Percentiles rank a stretch among this genome's conserved stretches.
Conservation (phyloP, 257 asterid genomes). For the Solanum appendiculatum region DNA sequence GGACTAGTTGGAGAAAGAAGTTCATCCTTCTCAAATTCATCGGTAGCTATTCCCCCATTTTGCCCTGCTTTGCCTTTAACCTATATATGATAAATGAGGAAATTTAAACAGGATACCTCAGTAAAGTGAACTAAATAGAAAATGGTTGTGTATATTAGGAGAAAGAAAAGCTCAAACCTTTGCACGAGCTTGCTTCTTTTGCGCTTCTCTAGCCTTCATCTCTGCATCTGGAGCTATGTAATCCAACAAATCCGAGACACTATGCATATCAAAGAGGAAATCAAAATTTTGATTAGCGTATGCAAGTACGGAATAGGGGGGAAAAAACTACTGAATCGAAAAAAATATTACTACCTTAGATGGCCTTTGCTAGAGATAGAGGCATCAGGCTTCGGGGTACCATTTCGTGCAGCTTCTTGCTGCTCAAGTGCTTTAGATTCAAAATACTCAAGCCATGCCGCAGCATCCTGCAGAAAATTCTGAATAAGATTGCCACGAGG, state of each 20-base stretch:
- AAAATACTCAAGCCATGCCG: constrained; percentile 99
- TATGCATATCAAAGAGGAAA: constrained; percentile 4
- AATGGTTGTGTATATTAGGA: background rate
- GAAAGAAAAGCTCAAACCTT: constrained; percentile 35
- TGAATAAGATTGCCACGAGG: constrained; percentile 12
- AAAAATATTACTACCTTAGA: constrained; percentile 78
- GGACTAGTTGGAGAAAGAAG: constrained; percentile 28
- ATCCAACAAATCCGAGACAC: constrained; percentile 85
- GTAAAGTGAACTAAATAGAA: background rate
- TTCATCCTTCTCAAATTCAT: constrained; percentile 44
- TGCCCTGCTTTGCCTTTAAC: constrained; percentile 63
- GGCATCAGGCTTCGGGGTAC: constrained; percentile 93
- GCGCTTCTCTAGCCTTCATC: constrained; percentile 82
- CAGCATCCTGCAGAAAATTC: constrained; percentile 81
- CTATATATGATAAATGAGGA: constrained; percentile 27
- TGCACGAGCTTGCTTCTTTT: constrained; percentile 76
- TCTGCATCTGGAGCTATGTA: constrained; percentile 85
- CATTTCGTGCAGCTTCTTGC: constrained; percentile 94
- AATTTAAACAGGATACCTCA: constrained; percentile 4
- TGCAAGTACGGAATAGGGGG: background rate
- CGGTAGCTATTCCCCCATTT: constrained; percentile 33
- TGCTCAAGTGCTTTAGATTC: constrained; percentile 97
- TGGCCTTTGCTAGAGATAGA: constrained; percentile 99
- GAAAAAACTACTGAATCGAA: background rate
- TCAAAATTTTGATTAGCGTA: background rate